Base-by-base conservation (phyloP, 805 yeast species). In the Zygoascus bituminiphila region DNA sequence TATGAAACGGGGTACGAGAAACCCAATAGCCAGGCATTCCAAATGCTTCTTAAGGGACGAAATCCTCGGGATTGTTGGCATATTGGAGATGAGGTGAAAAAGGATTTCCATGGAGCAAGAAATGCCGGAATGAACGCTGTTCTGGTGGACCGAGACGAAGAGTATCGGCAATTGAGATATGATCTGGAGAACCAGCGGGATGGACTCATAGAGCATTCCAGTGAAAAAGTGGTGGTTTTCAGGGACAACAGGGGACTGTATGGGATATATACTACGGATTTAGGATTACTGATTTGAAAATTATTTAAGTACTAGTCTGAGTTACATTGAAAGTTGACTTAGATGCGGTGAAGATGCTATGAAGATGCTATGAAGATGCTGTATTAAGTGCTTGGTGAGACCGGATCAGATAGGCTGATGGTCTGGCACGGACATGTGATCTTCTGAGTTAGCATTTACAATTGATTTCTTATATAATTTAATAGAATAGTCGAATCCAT, bases 1-100 rank as follows among this genome's bases (percentile, higher is more conserved):
- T 53, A 56, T 29, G 57, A 53, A 26, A 52, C 51, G 4, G 57
- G 57, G 12, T 43, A 23, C 42, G 56, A 49, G 17, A 56, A 56
- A 45, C 59, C 59, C n/a, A 33, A 44, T 20, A 20, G 20, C 10
- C 26, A 43, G 14, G 56, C 56, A 4, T 56, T 54, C 31, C 26
- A 31, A 17, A 17, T 17, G n/a, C 53, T 42, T n/a, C 20, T 41
- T 10, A 3, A 15, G 12, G 36, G 23, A 2, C 21, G 23, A 6
- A 44, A 38, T 22, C 31, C 22, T 14, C 10, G 6, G 4, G 17
- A 12, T n/a, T 21, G 41, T 17, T 56, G 59, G 59, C 57, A 56
- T 46, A 50, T 54, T 36, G 59, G 59, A 2, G 59, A 56, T 29
- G 56, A 53, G 36, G n/a, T 36, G 20, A 44, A 31, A 10, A 52